Base-by-base conservation (phyloP, 345 rosid species). In the Mangifera indica region DNA sequence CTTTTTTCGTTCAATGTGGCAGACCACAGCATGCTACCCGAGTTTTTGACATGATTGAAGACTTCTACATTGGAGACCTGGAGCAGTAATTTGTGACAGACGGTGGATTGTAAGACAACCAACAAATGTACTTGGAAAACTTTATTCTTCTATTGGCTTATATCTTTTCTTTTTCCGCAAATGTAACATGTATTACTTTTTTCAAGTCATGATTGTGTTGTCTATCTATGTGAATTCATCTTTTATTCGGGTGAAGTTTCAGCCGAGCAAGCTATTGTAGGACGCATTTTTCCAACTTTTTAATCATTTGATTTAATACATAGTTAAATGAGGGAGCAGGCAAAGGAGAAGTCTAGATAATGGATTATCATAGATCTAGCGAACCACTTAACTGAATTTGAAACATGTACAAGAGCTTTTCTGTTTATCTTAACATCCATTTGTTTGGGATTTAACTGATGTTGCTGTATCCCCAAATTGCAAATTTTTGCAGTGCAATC, bases 21-120 rank as follows among this genome's bases (percentile, higher is more conserved):
- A 89, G 92, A 81, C 98, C 98, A 25, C 98, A 93, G 74, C 97
- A 91, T 63, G 91, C 88, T 0, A 85, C 88, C 67, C 83, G 90
- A 44, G 93, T 87, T 29, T 93, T 91, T 74, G 93, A 89, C 82
- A 86, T 88, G 89, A 85, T 91, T 13, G 98, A 86, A 0, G 96
- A 93, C 79, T 93, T 87, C 75, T 88, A 80, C 80, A 80, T 93
- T 53, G 96, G 91, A 26, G 81, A 89, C 67, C 85, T 93, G 58
- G 79, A 70, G 63, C 63, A 65, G 67, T 84, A 78, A 75, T 59
- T 57, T 34, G 46, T 2, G 37, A 12, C 18, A 24, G 60, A 11
- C 51, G 17, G 45, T 20, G 4, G 52, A 25, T 45, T 21, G 10
- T 51, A 11, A 62, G 55, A 7, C 11, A 56, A 49, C 13, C 32